Evolutionary conservation across 2,329 filamentous ascomycete genomes (phyloP).

Genomic region (Cytospora piceae): DNA sequence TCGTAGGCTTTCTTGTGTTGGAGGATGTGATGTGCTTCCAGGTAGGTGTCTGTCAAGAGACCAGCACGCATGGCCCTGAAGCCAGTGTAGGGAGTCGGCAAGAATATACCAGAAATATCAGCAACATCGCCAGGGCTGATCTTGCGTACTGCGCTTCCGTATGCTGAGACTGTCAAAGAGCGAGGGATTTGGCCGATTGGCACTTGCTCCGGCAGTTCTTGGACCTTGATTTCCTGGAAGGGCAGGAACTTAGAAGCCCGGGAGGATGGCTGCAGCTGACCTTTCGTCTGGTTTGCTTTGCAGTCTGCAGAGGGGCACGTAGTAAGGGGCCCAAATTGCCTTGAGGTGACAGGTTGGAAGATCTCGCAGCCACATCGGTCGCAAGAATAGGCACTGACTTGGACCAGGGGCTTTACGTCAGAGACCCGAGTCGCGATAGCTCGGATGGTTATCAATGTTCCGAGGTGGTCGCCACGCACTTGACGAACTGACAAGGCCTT

Average conservation of each 20-base stretch:
- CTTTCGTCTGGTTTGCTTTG: conserved; percentile 86
- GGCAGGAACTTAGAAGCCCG: conserved; percentile 95
- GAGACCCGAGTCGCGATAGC: conserved; percentile 95
- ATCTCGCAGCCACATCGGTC: conserved; percentile 96
- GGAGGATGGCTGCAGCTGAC: conserved; percentile 92
- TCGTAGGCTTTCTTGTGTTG: conserved; percentile 99
- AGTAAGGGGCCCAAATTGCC: conserved; percentile 84
- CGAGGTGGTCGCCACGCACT: conserved; percentile 89
- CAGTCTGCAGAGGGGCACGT: conserved; percentile 92
- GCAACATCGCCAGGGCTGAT: conserved; percentile 94
- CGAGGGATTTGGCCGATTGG: conserved; percentile 97
- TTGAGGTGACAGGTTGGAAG: conserved; percentile 92
- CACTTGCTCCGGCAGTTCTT: conserved; percentile 99
- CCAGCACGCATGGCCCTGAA: conserved; percentile 97
- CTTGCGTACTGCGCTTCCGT: conserved; percentile 82
- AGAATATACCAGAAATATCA: conserved; percentile 91
- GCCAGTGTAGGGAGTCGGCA: conserved; percentile 97
- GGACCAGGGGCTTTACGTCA: conserved; percentile 96
- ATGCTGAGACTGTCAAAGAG: conserved; percentile 85
- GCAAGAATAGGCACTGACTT: conserved; percentile 97
- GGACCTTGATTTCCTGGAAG: conserved; percentile 98
- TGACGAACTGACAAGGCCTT: conserved; percentile 86
- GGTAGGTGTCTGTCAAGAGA: conserved; percentile 93
- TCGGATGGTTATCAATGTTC: conserved; percentile 89
- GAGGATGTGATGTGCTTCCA: conserved; percentile 89